phyloP scores from a whole-genome alignment of 495 filamentous ascomycete species.

The Podospora sp. region DNA sequence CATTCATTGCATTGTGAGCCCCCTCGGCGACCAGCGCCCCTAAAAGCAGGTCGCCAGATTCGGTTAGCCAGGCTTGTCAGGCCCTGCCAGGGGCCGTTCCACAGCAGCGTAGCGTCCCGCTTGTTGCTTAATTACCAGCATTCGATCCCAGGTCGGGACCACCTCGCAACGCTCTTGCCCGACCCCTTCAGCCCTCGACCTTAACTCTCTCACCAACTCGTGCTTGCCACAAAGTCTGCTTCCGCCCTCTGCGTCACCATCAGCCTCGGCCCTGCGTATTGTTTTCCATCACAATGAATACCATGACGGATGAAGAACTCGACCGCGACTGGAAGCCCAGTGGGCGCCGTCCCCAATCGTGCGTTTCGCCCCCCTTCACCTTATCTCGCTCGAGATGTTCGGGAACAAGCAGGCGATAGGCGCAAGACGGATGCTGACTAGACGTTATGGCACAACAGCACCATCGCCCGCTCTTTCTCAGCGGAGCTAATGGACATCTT shows the following conservation, averaged over 20 bases:
- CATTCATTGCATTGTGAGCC: slow-evolving; percentile 10
- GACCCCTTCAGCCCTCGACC: slow-evolving; percentile 38
- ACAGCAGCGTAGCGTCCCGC: not conserved
- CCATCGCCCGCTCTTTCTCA: slow-evolving; percentile 85
- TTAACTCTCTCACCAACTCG: slow-evolving; percentile 12
- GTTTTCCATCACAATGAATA: slow-evolving; percentile 32
- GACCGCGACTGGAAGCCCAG: slow-evolving; percentile 77
- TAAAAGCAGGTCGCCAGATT: slow-evolving; percentile 2
- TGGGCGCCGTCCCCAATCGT: slow-evolving; percentile 78
- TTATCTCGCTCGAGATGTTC: not conserved
- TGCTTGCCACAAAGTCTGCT: not conserved
- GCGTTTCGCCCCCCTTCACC: slow-evolving; percentile 43
- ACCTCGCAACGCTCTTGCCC: slow-evolving; percentile 33
- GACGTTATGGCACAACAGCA: slow-evolving; percentile 52
- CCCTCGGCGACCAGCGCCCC: slow-evolving; percentile 4
- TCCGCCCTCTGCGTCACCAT: slow-evolving; percentile 10
- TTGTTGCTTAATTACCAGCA: not conserved
- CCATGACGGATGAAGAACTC: slow-evolving; percentile 62
- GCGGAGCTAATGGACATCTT: slow-evolving; percentile 87
- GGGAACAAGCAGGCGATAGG: not conserved
- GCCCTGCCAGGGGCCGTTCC: slow-evolving; percentile 15
- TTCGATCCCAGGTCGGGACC: slow-evolving; percentile 15
- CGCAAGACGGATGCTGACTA: slow-evolving; percentile 12
- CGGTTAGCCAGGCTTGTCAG: not conserved
- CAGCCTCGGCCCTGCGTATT: not conserved